These are phyloP conservation scores for Euphorbia peplus DNA, from an alignment of 345 rosid species.

Conservation along the genomic window DNA sequence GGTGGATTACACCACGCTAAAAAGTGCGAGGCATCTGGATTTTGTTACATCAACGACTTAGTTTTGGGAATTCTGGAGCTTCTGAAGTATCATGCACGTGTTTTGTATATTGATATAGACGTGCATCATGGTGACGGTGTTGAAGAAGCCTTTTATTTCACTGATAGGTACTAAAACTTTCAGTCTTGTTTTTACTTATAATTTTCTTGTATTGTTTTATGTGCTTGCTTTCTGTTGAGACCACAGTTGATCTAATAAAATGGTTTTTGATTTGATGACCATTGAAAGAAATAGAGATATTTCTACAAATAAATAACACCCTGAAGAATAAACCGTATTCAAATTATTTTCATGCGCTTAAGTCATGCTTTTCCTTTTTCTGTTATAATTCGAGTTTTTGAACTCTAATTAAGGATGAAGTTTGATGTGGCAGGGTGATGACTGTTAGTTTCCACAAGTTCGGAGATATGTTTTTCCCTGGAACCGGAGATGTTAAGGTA, in stretches of 20 bases:
- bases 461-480: conserved; percentile 97
- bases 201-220: not conserved
- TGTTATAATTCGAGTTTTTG: not conserved
- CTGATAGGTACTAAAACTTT: conserved; percentile 63
- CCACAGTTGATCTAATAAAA: not conserved
- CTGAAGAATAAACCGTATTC: not conserved
- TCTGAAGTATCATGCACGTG: conserved; percentile 84
- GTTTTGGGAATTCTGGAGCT: conserved; percentile 95
- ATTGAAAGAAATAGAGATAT: not conserved
- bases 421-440: conserved; percentile 76
- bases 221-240: not conserved
- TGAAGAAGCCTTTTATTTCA: conserved; percentile 97
- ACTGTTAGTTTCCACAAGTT: conserved; percentile 97
- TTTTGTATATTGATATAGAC: conserved; percentile 86
- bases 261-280: not conserved
- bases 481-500: conserved; percentile 98
- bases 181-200: not conserved
- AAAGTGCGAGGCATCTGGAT: conserved; percentile 96
- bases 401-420: conserved; percentile 14
- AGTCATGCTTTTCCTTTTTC: not conserved
- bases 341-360: not conserved
- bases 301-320: not conserved
- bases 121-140: conserved; percentile 99
- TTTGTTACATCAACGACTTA: conserved; percentile 95
- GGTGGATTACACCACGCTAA: conserved; percentile 99